Conservation (phyloP, 169 alveolate species). For the Cryptosporidium baileyi region DNA sequence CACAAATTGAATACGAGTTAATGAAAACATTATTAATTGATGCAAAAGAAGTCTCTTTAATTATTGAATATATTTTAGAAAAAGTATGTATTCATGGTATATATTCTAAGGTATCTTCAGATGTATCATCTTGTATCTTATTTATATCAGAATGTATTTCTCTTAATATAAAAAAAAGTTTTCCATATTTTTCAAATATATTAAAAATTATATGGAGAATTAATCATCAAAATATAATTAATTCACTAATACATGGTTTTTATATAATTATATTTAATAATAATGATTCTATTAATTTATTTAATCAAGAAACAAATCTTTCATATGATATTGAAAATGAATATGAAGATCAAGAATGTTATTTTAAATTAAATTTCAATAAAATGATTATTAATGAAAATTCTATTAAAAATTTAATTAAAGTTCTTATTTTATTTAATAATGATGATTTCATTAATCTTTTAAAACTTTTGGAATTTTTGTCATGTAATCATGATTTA, state of each 20-base stretch:
- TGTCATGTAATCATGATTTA: background rate
- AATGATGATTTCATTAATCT: slow-evolving; percentile 13
- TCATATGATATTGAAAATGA: slow-evolving; percentile 12
- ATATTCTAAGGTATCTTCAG: slow-evolving; percentile 48
- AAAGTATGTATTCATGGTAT: slow-evolving; percentile 9
- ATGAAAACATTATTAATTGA: slow-evolving; percentile 28
- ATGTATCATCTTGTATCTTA: slow-evolving; percentile 44
- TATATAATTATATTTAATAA: slow-evolving; percentile 15
- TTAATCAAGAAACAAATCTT: background rate
- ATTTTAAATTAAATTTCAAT: too few relatives aligned
- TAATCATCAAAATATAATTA: slow-evolving; percentile 12
- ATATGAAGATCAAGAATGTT: background rate
- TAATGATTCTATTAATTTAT: background rate
- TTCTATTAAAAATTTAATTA: background rate
- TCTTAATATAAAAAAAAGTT: slow-evolving; percentile 22
- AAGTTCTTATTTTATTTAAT: background rate
- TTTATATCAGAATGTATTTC: slow-evolving; percentile 41
- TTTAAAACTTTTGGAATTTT: slow-evolving; percentile 4
- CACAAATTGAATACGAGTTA: slow-evolving; percentile 11
- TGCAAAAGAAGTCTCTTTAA: slow-evolving; percentile 55
- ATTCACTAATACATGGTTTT: slow-evolving; percentile 53
- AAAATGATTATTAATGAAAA: background rate
- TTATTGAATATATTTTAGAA: slow-evolving; percentile 14
- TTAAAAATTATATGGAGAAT: slow-evolving; percentile 44
- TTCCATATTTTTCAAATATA: background rate